Conservation (phyloP, 441 rosid genomes). For the Gossypium gossypioides region DNA sequence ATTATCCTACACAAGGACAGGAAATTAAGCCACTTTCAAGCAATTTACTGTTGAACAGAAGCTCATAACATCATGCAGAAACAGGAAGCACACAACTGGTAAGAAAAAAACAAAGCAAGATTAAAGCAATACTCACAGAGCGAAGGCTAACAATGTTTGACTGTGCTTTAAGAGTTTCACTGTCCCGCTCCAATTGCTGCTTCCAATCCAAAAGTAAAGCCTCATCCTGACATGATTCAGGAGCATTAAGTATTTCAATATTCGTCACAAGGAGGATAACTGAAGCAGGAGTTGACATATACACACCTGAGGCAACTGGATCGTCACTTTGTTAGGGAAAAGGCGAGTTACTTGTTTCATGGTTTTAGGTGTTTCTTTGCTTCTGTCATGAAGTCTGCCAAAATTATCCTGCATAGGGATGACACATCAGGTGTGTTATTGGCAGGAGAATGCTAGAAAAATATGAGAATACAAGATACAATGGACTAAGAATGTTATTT, state of each 20-base stretch:
- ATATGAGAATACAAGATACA: neutral
- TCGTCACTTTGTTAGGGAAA: constrained; percentile 83
- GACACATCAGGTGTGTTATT: neutral
- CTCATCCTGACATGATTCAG: constrained; percentile 59
- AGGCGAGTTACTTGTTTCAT: constrained; percentile 85
- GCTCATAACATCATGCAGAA: neutral
- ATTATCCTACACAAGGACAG: neutral
- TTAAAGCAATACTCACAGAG: constrained; percentile 42
- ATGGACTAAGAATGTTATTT: neutral
- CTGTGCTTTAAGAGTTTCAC: constrained; percentile 78
- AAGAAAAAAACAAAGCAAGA: neutral
- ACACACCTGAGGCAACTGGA: constrained; percentile 91
- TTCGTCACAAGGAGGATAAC: neutral
- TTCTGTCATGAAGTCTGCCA: constrained; percentile 79
- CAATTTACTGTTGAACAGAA: neutral
- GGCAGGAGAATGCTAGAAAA: neutral
- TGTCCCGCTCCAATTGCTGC: constrained; percentile 84
- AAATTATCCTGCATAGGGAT: constrained; percentile 63
- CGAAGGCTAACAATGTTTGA: constrained; percentile 60
- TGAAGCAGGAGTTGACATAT: neutral
- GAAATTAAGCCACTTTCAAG: neutral
- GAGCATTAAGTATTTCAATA: constrained; percentile 16
- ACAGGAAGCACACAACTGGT: neutral
- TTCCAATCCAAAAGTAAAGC: constrained; percentile 86
- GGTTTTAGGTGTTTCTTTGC: constrained; percentile 80